Percentiles rank a stretch among this genome's conserved stretches.
Conservation (phyloP, 2,329 filamentous ascomycete genomes). For the Clarireedia monteithiana region DNA sequence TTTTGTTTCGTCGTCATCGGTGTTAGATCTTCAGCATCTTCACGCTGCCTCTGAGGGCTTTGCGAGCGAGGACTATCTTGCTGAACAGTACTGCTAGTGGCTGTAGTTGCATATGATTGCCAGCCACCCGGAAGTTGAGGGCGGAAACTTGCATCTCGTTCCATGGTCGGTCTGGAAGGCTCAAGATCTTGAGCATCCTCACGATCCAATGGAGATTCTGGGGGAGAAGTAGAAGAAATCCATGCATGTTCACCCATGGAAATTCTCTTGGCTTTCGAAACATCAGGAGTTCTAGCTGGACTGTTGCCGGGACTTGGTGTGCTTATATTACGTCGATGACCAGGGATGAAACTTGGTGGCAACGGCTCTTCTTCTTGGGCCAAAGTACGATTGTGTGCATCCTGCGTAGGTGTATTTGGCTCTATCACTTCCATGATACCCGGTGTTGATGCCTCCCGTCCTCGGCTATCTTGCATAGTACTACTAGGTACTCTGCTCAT, state of each 20-base stretch:
- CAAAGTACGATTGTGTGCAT: slow-evolving; percentile 6
- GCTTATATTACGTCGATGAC: slow-evolving; percentile 49
- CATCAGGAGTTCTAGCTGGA: slow-evolving; percentile 49
- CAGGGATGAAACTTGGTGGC: slow-evolving; percentile 37
- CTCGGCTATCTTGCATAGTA: slow-evolving; percentile 25
- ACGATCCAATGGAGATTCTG: background rate
- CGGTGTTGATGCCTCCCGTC: slow-evolving; percentile 37
- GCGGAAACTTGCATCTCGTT: slow-evolving; percentile 24
- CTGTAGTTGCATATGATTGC: slow-evolving; percentile 26
- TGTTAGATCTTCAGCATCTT: slow-evolving; percentile 18
- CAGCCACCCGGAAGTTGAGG: slow-evolving; percentile 27
- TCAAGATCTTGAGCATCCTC: slow-evolving; percentile 10
- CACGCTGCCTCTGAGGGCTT: background rate
- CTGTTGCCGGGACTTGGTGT: slow-evolving; percentile 52
- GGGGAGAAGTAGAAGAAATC: slow-evolving; percentile 18
- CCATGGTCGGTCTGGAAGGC: slow-evolving; percentile 16
- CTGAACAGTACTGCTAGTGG: slow-evolving; percentile 11
- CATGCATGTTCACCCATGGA: slow-evolving; percentile 38
- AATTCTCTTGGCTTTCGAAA: slow-evolving; percentile 36
- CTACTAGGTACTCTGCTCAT: slow-evolving; percentile 46
- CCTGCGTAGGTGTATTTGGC: slow-evolving; percentile 16
- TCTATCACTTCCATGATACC: slow-evolving; percentile 46
- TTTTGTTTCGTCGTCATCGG: slow-evolving; percentile 21
- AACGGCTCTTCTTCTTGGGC: slow-evolving; percentile 5
- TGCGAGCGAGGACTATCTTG: background rate